Conservation (phyloP, 2,329 filamentous ascomycete species). For the Pyricularia grisea region DNA sequence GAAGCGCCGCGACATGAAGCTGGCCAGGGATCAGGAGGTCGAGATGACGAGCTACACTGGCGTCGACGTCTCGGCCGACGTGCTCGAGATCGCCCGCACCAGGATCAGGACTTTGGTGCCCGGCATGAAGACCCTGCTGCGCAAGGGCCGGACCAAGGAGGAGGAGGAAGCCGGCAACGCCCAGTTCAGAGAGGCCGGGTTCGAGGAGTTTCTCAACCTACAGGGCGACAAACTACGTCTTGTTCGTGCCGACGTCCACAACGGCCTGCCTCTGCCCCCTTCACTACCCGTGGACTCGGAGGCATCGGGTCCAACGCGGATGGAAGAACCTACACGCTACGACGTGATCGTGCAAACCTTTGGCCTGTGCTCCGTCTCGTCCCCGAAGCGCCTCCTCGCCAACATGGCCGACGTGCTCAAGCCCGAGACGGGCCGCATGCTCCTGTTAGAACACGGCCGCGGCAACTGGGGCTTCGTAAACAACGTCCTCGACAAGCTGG, state of each 20-base stretch:
- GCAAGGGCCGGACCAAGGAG: slow-evolving; percentile 2
- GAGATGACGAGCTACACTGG: slow-evolving; percentile 48
- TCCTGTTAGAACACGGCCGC: slow-evolving; percentile 54
- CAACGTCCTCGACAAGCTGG: slow-evolving; percentile 43
- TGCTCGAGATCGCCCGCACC: slow-evolving; percentile 47
- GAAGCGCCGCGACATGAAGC: not conserved
- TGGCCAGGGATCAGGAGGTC: slow-evolving; percentile 8
- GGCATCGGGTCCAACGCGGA: not conserved
- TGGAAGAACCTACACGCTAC: slow-evolving; percentile 30
- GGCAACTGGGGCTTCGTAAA: slow-evolving; percentile 47
- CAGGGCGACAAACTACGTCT: slow-evolving; percentile 14
- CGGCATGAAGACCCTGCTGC: slow-evolving; percentile 27
- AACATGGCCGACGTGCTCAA: slow-evolving; percentile 42
- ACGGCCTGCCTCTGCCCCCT: slow-evolving; percentile 1
- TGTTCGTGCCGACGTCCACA: slow-evolving; percentile 7
- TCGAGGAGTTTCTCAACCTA: slow-evolving; percentile 10
- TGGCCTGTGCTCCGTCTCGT: slow-evolving; percentile 51
- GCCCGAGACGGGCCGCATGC: slow-evolving; percentile 47
- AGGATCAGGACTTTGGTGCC: slow-evolving; percentile 36
- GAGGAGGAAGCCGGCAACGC: slow-evolving; percentile 1
- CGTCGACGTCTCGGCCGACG: slow-evolving; percentile 50
- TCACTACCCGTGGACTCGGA: not conserved
- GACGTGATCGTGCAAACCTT: slow-evolving; percentile 58
- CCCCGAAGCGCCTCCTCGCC: slow-evolving; percentile 42
- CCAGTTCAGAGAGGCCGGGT: not conserved